phyloP scores from a whole-genome alignment of 116 monocot genomes.

The Thalassia testudinum region DNA sequence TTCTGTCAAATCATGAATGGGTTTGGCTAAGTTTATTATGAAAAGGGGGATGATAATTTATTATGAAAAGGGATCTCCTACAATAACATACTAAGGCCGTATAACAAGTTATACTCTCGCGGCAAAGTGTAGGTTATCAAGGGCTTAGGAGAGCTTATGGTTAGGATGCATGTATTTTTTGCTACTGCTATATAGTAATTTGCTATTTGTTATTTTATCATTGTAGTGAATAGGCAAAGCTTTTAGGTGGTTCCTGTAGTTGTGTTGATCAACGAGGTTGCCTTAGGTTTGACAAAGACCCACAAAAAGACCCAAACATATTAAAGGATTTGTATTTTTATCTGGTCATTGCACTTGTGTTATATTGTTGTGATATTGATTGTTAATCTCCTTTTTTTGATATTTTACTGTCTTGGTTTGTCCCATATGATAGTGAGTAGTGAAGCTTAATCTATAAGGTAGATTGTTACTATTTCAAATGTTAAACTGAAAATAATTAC shows the following conservation, averaged over 20 bases:
- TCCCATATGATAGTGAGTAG: conserved; percentile 69
- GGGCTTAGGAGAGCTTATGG: too few species aligned
- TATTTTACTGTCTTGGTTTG: neutral
- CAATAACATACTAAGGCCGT: too few species aligned
- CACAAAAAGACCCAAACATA: conserved; percentile 85
- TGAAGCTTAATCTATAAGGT: conserved; percentile 68
- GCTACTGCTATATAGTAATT: neutral
- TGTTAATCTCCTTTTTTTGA: neutral
- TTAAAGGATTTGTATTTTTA: conserved; percentile 34
- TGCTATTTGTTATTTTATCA: conserved; percentile 2
- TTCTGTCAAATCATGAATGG: too few species aligned
- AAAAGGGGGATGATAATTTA: too few species aligned
- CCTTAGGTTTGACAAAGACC: conserved; percentile 79
- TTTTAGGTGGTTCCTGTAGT: conserved; percentile 90
- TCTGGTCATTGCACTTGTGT: too few species aligned
- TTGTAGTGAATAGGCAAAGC: conserved; percentile 72
- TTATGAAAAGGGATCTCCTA: too few species aligned
- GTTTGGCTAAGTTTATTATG: too few species aligned
- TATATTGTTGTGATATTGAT: too few species aligned
- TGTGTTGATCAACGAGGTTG: conserved; percentile 88
- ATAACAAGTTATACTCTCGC: too few species aligned
- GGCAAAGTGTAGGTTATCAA: too few species aligned
- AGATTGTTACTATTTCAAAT: conserved; percentile 73
- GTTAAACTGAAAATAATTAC: conserved; percentile 70
- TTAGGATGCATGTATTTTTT: neutral